Percentiles rank a stretch among this genome's conserved stretches.
phyloP scores from a whole-genome alignment of 1,284 basidiomycete species.

The Inonotus hispidus region DNA sequence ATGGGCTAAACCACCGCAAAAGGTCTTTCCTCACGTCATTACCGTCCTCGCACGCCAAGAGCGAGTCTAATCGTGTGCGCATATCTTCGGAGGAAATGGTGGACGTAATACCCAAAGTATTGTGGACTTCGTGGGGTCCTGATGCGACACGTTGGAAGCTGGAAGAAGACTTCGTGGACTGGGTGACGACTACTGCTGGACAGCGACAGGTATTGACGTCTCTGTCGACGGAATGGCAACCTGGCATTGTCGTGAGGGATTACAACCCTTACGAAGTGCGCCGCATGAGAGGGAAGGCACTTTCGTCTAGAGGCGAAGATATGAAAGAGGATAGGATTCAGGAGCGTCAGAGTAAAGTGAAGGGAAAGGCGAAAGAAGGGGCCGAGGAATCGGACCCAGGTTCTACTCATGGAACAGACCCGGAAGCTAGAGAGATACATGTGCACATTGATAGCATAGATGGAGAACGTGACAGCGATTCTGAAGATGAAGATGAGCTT shows the following conservation, averaged over 20 bases:
- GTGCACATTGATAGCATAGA: neutral
- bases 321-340: neutral
- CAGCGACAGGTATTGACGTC: slow-evolving; percentile 6
- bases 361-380: neutral
- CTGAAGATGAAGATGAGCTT: neutral
- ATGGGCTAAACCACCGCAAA: neutral
- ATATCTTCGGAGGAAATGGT: neutral
- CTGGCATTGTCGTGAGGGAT: slow-evolving; percentile 6
- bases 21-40: neutral
- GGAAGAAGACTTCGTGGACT: neutral
- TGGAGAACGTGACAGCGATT: neutral
- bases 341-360: neutral
- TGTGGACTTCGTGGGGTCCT: slow-evolving; percentile 13
- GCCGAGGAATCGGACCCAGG: neutral
- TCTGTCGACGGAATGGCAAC: neutral
- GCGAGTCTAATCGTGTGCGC: neutral
- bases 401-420: neutral
- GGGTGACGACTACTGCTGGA: slow-evolving; percentile 9
- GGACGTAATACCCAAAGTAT: too few relatives aligned
- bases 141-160: neutral
- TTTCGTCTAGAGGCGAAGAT: neutral
- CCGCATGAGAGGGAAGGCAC: neutral
- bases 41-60: neutral
- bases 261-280: slow-evolving; percentile 9
- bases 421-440: neutral